phyloP scores from a whole-genome alignment of 345 rosid species.

The Gynandropsis gynandra region DNA sequence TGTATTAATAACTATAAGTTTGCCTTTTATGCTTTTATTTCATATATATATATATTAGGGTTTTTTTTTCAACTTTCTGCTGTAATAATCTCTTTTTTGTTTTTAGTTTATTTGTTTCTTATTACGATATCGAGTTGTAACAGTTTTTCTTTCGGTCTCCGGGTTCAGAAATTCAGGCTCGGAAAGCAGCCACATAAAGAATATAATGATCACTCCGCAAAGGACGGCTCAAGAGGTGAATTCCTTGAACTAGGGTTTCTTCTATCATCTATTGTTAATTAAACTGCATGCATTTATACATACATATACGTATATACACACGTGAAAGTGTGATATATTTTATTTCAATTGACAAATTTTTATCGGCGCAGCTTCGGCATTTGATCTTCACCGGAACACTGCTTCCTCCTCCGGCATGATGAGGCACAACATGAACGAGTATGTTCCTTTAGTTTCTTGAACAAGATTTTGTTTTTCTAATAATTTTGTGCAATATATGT shows the following conservation, averaged over 20 bases:
- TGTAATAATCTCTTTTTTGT: constrained; percentile 25
- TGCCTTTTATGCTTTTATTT: constrained; percentile 3
- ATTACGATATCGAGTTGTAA: constrained; percentile 13
- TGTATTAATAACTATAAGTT: too few relatives aligned
- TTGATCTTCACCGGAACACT: constrained; percentile 80
- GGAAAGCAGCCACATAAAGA: constrained; percentile 99
- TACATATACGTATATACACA: not conserved
- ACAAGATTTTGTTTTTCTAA: too few relatives aligned
- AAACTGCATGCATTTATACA: not conserved
- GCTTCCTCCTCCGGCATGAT: constrained; percentile 89
- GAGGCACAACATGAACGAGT: constrained; percentile 97
- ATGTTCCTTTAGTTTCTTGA: constrained; percentile 24
- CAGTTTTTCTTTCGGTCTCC: constrained; percentile 12
- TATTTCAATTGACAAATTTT: not conserved
- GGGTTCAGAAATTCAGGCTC: constrained; percentile 78
- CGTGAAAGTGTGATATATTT: not conserved
- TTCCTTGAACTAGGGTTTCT: constrained; percentile 29
- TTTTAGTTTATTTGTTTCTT: constrained; percentile 17
- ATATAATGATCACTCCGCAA: constrained; percentile 83
- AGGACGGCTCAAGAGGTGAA: constrained; percentile 66
- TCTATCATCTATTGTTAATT: not conserved
- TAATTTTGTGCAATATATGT: not conserved
- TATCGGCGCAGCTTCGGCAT: constrained; percentile 41
- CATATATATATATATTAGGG: constrained; percentile 14
- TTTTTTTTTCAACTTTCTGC: constrained; percentile 19